A percentile compares a stretch with the other conserved stretches of the same genome.
phyloP scores from a whole-genome alignment of 805 yeast genomes.

The Ogataea siamensis region DNA sequence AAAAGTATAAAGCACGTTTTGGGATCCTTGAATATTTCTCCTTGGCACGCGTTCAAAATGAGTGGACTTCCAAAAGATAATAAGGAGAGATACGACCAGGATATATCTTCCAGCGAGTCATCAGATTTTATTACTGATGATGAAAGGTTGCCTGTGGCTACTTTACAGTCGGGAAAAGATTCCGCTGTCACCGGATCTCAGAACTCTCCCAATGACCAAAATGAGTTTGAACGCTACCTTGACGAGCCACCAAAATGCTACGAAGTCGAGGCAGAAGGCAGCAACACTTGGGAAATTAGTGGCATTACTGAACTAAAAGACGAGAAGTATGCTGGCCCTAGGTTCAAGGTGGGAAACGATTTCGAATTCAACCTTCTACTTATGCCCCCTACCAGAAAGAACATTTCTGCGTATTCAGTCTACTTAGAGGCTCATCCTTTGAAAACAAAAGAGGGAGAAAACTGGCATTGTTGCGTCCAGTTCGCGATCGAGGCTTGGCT shows the following conservation, averaged over 20 bases:
- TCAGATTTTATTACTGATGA: slow-evolving; percentile 25
- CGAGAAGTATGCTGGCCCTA: slow-evolving; percentile 40
- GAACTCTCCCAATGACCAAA: slow-evolving; percentile 24
- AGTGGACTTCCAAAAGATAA: slow-evolving; percentile 10
- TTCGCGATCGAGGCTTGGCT: slow-evolving; percentile 84
- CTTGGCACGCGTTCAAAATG: slow-evolving; percentile 10
- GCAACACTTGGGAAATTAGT: slow-evolving; percentile 40
- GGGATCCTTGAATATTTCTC: not conserved
- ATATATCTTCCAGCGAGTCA: slow-evolving; percentile 23
- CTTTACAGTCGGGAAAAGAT: slow-evolving; percentile 5
- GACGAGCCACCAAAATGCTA: slow-evolving; percentile 34
- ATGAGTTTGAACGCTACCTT: slow-evolving; percentile 22
- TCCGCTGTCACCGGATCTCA: slow-evolving; percentile 1
- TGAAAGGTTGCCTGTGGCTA: slow-evolving; percentile 12
- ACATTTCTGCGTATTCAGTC: slow-evolving; percentile 58
- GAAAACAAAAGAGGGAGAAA: slow-evolving; percentile 30
- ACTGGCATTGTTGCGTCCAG: slow-evolving; percentile 90
- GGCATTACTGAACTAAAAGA: slow-evolving; percentile 33
- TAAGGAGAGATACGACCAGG: slow-evolving; percentile 20
- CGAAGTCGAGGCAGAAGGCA: slow-evolving; percentile 30
- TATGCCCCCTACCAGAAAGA: slow-evolving; percentile 70
- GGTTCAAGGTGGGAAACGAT: slow-evolving; percentile 53
- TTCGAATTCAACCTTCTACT: slow-evolving; percentile 67
- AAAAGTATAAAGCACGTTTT: not conserved
- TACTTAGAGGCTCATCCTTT: slow-evolving; percentile 74